These are phyloP conservation scores for Globisporangium cystogenes DNA, from an alignment of 352 stramenopile genomes.

Conservation along the genomic window DNA sequence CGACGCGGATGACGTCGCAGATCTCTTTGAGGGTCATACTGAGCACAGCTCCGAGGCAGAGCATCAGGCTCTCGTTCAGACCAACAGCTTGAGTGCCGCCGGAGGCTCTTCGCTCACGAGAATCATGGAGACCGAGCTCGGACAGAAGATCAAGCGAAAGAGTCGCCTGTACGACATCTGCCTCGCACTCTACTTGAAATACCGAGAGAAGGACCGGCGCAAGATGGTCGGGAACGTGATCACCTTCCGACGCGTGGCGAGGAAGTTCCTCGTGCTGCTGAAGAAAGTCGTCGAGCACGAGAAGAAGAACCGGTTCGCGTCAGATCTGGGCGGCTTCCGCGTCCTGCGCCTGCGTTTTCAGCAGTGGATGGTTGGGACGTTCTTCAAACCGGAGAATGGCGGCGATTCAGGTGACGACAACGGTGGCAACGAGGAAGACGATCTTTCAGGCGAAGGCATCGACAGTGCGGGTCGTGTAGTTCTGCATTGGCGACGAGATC, in stretches of 20 bases:
- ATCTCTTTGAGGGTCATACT: too few species aligned
- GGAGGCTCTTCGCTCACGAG: slow-evolving; percentile 22
- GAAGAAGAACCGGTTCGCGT: slow-evolving; percentile 51
- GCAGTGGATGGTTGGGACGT: slow-evolving; percentile 32
- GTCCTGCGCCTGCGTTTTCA: slow-evolving; percentile 32
- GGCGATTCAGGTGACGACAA: not conserved
- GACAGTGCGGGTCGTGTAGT: slow-evolving; percentile 13
- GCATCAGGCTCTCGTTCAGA: not conserved
- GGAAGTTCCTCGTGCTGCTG: slow-evolving; percentile 25
- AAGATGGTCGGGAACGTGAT: slow-evolving; percentile 53
- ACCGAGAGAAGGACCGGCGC: slow-evolving; percentile 41
- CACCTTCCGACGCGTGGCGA: slow-evolving; percentile 38
- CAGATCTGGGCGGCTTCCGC: slow-evolving; percentile 37
- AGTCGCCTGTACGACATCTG: slow-evolving; percentile 53
- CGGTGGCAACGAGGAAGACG: not conserved
- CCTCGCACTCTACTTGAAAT: slow-evolving; percentile 46
- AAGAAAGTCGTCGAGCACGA: slow-evolving; percentile 15
- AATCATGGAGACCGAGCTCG: slow-evolving; percentile 60
- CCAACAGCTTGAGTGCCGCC: not conserved
- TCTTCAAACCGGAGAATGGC: slow-evolving; percentile 19
- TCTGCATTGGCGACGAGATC: slow-evolving; percentile 43
- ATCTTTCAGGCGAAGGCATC: slow-evolving; percentile 7
- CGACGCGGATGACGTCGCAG: too few species aligned
- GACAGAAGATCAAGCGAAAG: slow-evolving; percentile 51
- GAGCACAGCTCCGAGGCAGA: not conserved